phyloP scores from a whole-genome alignment of 2,329 filamentous ascomycete genomes.

The Sphaerulina populicola region DNA sequence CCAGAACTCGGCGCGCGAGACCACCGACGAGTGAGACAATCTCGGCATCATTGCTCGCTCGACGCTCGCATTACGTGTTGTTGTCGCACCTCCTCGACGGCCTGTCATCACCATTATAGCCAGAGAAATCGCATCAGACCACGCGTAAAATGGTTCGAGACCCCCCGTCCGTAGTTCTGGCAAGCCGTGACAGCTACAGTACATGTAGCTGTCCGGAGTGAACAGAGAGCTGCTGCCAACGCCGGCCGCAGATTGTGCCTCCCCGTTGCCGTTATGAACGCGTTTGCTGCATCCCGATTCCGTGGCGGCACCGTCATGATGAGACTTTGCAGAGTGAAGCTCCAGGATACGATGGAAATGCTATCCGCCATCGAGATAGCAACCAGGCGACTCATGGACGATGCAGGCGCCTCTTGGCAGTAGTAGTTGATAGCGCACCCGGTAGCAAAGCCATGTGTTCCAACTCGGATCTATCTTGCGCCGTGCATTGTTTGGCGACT shows the following conservation, averaged over 20 bases:
- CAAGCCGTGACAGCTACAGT: background rate
- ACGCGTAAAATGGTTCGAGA: background rate
- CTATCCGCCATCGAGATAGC: background rate
- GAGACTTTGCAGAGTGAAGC: conserved; percentile 2
- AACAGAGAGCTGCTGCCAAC: conserved; percentile 2
- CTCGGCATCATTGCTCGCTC: background rate
- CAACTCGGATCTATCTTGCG: background rate
- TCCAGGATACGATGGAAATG: background rate
- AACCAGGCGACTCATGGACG: no score
- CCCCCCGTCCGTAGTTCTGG: background rate
- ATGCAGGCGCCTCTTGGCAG: no score
- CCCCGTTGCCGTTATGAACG: conserved; percentile 1
- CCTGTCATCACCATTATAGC: background rate
- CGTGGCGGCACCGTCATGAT: background rate
- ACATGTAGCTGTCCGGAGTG: conserved; percentile 6
- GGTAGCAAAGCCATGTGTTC: background rate
- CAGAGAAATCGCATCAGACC: background rate
- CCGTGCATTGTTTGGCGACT: background rate
- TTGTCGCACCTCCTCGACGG: background rate
- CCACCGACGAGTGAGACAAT: background rate
- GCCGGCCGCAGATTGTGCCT: background rate
- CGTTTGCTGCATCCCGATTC: background rate
- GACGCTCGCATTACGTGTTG: background rate
- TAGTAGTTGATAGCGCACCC: background rate
- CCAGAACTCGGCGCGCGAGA: background rate